Evolutionary conservation across 305 asterid genomes (phyloP).

Genomic region (Solanum hybrid): DNA sequence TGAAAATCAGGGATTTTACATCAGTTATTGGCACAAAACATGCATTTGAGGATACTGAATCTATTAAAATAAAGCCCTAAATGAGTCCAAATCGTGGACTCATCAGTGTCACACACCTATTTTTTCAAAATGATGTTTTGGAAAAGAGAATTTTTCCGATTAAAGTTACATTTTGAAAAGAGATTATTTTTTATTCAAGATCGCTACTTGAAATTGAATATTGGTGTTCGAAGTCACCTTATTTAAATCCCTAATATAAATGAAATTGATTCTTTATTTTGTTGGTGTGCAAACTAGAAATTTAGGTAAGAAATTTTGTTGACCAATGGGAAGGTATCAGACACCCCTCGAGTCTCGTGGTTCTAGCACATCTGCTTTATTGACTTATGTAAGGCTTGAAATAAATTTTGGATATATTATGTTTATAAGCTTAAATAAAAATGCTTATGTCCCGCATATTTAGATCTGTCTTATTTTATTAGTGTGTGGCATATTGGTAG

Average conservation of each 20-base stretch:
- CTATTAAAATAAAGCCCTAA: too few species aligned
- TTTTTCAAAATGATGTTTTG: too few species aligned
- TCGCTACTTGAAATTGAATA: neutral
- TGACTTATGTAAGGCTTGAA: neutral
- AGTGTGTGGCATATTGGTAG: neutral
- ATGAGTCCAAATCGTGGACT: too few species aligned
- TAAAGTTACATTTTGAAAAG: too few species aligned
- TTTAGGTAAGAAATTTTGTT: neutral
- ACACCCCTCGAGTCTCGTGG: neutral
- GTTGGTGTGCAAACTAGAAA: neutral
- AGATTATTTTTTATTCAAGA: too few species aligned
- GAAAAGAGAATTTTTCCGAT: too few species aligned
- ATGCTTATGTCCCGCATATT: neutral
- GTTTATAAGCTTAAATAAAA: neutral
- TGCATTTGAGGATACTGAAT: too few species aligned
- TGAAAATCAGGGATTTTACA: too few species aligned
- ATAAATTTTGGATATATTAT: neutral
- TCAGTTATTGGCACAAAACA: too few species aligned
- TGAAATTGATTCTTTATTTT: neutral
- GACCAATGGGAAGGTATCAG: neutral
- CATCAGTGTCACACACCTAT: too few species aligned
- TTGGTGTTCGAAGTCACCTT: neutral
- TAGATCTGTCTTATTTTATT: neutral
- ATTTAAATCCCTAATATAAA: too few species aligned
- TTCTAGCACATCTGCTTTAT: neutral